Conservation (phyloP, 1,284 basidiomycete genomes). For the Sporisorium sorghi region DNA sequence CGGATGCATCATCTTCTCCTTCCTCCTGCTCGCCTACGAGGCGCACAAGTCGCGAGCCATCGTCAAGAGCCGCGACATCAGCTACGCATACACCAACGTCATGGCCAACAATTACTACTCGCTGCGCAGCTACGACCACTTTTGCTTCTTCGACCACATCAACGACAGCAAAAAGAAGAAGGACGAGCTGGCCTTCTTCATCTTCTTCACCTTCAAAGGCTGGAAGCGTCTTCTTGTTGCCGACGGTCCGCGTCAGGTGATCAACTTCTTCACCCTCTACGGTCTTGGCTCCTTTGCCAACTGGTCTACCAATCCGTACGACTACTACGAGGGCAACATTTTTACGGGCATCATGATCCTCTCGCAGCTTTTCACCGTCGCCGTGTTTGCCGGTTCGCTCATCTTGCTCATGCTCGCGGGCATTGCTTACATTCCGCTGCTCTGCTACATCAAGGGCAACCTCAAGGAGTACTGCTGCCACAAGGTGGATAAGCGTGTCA, state of each 20-base stretch:
- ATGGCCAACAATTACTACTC: conserved; percentile 82
- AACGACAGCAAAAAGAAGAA: conserved; percentile 93
- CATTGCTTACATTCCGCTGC: conserved; percentile 87
- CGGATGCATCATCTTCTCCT: conserved; percentile 96
- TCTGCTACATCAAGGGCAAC: conserved; percentile 95
- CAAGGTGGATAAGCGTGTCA: conserved; percentile 96
- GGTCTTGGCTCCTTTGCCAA: conserved; percentile 86
- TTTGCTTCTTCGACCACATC: conserved; percentile 97
- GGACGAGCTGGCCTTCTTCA: conserved; percentile 97
- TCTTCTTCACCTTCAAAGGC: conserved; percentile 98
- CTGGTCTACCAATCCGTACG: conserved; percentile 76
- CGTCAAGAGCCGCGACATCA: conserved; percentile 92
- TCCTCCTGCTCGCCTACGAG: conserved; percentile 91
- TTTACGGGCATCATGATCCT: conserved; percentile 86
- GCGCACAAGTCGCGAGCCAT: conserved; percentile 91
- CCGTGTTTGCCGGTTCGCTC: conserved; percentile 86
- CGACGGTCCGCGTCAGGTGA: conserved; percentile 96
- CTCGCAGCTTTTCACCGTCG: conserved; percentile 88
- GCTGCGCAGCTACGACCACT: conserved; percentile 90
- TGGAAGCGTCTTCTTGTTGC: conserved; percentile 95
- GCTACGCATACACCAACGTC: conserved; percentile 77
- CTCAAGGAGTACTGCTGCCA: conserved; percentile 97
- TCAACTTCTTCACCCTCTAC: conserved; percentile 93
- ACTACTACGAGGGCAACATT: conserved; percentile 73
- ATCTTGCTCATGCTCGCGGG: conserved; percentile 84